A percentile compares a stretch with the other conserved stretches of the same genome.
Evolutionary conservation across 2,329 filamentous ascomycete genomes (phyloP).

Genomic region (Arthrobotrys megalospora): DNA sequence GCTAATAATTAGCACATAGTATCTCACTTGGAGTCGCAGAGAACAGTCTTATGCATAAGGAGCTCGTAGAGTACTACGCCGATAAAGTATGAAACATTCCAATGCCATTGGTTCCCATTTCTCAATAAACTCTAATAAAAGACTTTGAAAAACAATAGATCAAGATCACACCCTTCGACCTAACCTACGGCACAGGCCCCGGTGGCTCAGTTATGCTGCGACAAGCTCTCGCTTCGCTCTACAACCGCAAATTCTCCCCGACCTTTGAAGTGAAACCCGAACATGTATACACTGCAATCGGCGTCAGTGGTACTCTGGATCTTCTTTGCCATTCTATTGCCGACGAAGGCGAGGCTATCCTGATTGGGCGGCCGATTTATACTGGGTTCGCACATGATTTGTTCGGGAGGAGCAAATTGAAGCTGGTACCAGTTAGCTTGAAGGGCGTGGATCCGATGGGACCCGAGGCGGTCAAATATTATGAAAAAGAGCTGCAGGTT

Average conservation of each 20-base stretch:
- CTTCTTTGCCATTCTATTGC: conserved; percentile 58
- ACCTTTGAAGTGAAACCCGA: conserved; percentile 53
- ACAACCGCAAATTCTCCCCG: conserved; percentile 61
- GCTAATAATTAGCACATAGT: conserved; percentile 27
- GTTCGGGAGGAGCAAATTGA: conserved; percentile 50
- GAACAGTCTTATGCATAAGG: conserved; percentile 61
- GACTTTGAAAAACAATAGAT: conserved; percentile 27
- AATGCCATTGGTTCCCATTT: background rate
- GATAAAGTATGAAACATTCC: conserved; percentile 47
- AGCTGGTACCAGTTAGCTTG: conserved; percentile 69
- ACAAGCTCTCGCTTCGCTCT: conserved; percentile 53
- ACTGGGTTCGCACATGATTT: conserved; percentile 58
- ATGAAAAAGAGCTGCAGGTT: conserved; percentile 69
- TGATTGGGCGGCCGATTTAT: conserved; percentile 62
- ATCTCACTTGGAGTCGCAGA: conserved; percentile 62
- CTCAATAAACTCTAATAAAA: background rate
- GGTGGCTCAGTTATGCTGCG: conserved; percentile 55
- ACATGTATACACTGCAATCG: conserved; percentile 55
- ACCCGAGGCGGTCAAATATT: conserved; percentile 68
- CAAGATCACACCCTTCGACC: conserved; percentile 36
- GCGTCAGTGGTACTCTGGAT: conserved; percentile 58
- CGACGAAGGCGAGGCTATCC: conserved; percentile 62
- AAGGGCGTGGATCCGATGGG: conserved; percentile 69
- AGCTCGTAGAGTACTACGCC: conserved; percentile 56
- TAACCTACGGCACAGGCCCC: conserved; percentile 61